phyloP scores from a whole-genome alignment of 2,329 filamentous ascomycete genomes.

The Phaeosphaeria sp. region DNA sequence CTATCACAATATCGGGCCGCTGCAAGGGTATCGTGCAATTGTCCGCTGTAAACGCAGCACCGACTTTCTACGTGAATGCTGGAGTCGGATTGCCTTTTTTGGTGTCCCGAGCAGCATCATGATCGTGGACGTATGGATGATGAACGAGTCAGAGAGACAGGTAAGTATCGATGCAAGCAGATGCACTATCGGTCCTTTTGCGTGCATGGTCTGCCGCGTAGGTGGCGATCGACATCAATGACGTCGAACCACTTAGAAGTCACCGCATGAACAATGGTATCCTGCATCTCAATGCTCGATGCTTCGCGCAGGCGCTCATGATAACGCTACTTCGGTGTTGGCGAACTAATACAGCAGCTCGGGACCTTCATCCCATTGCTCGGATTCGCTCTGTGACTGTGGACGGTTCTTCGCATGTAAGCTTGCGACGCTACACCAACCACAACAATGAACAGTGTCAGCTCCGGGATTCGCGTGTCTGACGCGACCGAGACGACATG shows the following conservation, averaged over 20 bases:
- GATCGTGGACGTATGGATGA: background rate
- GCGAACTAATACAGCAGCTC: background rate
- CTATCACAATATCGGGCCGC: background rate
- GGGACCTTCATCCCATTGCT: background rate
- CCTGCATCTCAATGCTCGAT: background rate
- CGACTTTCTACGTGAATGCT: background rate
- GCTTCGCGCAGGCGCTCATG: background rate
- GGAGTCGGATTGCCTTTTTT: background rate
- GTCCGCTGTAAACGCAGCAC: background rate
- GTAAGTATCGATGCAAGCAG: background rate
- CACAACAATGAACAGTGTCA: background rate
- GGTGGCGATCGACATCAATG: background rate
- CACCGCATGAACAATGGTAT: background rate
- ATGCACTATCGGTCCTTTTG: slow-evolving; percentile 1
- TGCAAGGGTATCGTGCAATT: background rate
- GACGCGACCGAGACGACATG: background rate
- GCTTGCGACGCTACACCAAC: background rate
- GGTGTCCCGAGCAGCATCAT: background rate
- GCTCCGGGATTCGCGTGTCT: background rate
- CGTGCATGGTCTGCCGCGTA: too few relatives aligned
- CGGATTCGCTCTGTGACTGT: background rate
- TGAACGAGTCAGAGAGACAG: background rate
- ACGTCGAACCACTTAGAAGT: background rate
- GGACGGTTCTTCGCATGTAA: background rate
- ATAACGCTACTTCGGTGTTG: background rate